phyloP scores from a whole-genome alignment of 108 stramenopile species.

The Chaetoceros muelleri region DNA sequence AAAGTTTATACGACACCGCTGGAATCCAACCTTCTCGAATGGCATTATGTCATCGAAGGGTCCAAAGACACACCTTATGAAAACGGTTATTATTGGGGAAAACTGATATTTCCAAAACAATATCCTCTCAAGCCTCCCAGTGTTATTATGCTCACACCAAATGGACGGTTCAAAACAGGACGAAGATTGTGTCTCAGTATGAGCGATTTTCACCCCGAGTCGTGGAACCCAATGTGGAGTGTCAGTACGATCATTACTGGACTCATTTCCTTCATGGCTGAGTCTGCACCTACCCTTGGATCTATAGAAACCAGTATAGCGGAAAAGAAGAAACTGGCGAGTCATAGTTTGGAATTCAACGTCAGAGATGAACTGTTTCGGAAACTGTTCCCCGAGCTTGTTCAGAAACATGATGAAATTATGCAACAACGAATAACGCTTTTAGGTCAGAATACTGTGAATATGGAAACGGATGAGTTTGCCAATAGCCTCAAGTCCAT shows the following conservation, averaged over 20 bases:
- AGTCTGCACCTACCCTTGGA: constrained; percentile 79
- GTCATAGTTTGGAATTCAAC: constrained; percentile 76
- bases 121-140: constrained; percentile 95
- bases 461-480: not conserved
- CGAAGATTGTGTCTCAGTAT: constrained; percentile 84
- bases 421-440: constrained; percentile 30
- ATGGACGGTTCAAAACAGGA: constrained; percentile 80
- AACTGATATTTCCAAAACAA: constrained; percentile 71
- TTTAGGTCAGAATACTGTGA: not conserved
- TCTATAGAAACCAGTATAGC: constrained; percentile 63
- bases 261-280: constrained; percentile 94
- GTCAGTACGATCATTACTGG: constrained; percentile 92
- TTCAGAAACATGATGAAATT: constrained; percentile 48
- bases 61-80: constrained; percentile 67
- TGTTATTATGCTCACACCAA: constrained; percentile 91
- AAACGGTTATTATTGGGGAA: constrained; percentile 67
- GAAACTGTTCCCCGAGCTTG: constrained; percentile 70
- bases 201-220: constrained; percentile 91
- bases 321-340: constrained; percentile 66
- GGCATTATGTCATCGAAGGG: constrained; percentile 96
- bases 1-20: constrained; percentile 61
- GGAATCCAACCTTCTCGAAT: constrained; percentile 78
- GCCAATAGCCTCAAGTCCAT: not conserved
- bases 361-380: constrained; percentile 55
- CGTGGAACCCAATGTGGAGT: constrained; percentile 93